Evolutionary conservation across 1,139 yeast species (phyloP), one percentile per base, ranked within the genome.

Genomic region (Eremothecium coryli): DNA sequence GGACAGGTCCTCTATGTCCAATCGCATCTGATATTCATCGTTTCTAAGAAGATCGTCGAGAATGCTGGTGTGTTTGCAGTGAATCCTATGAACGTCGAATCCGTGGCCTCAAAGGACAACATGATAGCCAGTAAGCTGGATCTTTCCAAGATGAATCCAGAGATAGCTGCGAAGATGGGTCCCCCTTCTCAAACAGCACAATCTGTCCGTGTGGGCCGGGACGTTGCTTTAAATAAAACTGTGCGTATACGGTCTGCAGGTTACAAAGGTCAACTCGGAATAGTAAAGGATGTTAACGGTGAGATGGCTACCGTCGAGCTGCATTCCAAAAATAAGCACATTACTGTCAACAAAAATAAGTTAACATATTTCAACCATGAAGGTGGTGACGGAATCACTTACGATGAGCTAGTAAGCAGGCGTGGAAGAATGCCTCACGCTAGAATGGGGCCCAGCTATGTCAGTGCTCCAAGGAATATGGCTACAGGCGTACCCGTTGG

Each of bases 191-290:
- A 36, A 20, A 37, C 46, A 9, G 48, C 41, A 23, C 52, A 44
- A 35, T 55, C 52, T 46, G 42, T 37, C 17, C 45, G 50, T 35
- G 76, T 77, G 38, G 95, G 93, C 15, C 76, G 90, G 50, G 96
- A 86, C 56, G 73, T 75, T 34, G 74, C 90, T 26, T 52, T 88
- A 26, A 82, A 84, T 45, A 85, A 84, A 54, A 81, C 82, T 39
- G 95, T 90, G 20, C 76, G 88, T 41, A 82, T 93, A 32, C 76
- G 82, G 49, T 66, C 77, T 8, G 95, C 97, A 5, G 88, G 88
- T 43, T 85, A 88, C 60, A 93, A 90, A 62, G 97, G 98, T 27
- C 73, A 86, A 48, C 78, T 81, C 66, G 99, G 98, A 54, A 82
- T 84, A 46, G 86, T 93, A 26, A 82, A 82, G 43, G 97, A 90